Conservation (phyloP, 2,329 filamentous ascomycete species). For the Pseudogymnoascus sp. region DNA sequence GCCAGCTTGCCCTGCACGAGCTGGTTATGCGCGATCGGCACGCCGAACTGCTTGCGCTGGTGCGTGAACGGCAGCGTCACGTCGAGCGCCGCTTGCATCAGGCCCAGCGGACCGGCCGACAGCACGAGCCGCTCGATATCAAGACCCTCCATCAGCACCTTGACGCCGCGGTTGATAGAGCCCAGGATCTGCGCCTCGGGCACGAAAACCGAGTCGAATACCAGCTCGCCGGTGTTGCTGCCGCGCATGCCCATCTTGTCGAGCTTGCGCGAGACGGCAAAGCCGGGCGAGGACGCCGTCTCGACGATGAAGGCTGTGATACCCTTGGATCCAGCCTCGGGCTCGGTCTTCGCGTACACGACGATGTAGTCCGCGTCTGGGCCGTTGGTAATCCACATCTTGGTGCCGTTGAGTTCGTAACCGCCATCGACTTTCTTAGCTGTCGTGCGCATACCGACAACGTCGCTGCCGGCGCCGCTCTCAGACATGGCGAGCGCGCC, state of each 20-base stretch:
- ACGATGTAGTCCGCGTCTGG: slow-evolving; percentile 88
- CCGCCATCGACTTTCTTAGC: slow-evolving; percentile 77
- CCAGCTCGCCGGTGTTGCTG: slow-evolving; percentile 88
- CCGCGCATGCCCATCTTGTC: slow-evolving; percentile 99
- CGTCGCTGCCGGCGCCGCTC: slow-evolving; percentile 81
- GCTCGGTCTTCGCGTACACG: slow-evolving; percentile 94
- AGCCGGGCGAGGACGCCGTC: slow-evolving; percentile 52
- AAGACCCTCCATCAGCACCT: slow-evolving; percentile 90
- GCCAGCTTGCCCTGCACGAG: slow-evolving; percentile 86
- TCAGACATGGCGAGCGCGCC: slow-evolving; percentile 95
- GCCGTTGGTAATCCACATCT: slow-evolving; percentile 99
- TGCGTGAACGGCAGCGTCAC: slow-evolving; percentile 83
- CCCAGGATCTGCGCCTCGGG: slow-evolving; percentile 76
- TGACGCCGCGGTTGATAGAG: slow-evolving; percentile 69
- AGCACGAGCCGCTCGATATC: slow-evolving; percentile 91
- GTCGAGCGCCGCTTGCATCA: slow-evolving; percentile 90
- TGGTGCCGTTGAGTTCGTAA: slow-evolving; percentile 76
- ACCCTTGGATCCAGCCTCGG: slow-evolving; percentile 71
- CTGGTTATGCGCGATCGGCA: slow-evolving; percentile 84
- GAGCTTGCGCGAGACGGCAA: slow-evolving; percentile 80
- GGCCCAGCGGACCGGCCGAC: slow-evolving; percentile 78
- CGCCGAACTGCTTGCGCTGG: slow-evolving; percentile 78
- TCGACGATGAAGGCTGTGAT: slow-evolving; percentile 94
- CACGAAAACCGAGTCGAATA: slow-evolving; percentile 87
- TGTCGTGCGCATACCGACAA: slow-evolving; percentile 88